Conservation (phyloP, 176 grass and related monocot genomes). For the Zizania latifolia region DNA sequence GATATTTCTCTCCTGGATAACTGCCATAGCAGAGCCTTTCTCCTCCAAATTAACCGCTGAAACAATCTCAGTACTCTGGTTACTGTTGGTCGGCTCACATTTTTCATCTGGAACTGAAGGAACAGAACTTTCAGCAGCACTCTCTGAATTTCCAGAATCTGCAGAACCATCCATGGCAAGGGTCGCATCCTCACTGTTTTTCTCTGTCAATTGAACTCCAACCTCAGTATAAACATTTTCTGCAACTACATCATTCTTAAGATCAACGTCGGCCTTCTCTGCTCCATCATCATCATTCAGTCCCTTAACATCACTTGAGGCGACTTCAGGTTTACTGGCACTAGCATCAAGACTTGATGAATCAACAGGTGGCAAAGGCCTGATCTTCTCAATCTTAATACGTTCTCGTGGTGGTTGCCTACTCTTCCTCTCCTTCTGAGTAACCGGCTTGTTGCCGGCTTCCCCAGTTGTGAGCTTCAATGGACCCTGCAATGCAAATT, state of each 20-base stretch:
- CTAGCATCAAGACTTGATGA: conserved; percentile 37
- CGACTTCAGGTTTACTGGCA: conserved; percentile 36
- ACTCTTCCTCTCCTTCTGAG: conserved; percentile 52
- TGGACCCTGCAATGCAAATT: conserved; percentile 38
- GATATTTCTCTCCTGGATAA: conserved; percentile 55
- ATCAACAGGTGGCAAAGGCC: conserved; percentile 25
- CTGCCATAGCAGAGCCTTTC: conserved; percentile 28
- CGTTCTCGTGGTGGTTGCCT: conserved; percentile 37
- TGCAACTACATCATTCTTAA: conserved; percentile 33
- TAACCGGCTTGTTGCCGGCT: conserved; percentile 23
- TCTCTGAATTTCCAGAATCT: conserved; percentile 20
- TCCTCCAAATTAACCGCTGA: conserved; percentile 38
- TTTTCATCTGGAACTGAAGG: conserved; percentile 34
- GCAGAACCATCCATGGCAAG: conserved; percentile 30
- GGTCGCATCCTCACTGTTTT: conserved; percentile 32
- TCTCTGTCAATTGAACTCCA: conserved; percentile 33
- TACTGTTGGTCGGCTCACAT: conserved; percentile 24
- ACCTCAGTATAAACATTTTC: conserved; percentile 24
- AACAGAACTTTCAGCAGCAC: conserved; percentile 25
- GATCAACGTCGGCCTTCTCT: conserved; percentile 12
- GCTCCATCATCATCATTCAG: conserved; percentile 18
- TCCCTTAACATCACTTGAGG: conserved; percentile 35
- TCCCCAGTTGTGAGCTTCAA: conserved; percentile 49
- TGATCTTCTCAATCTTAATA: conserved; percentile 55
- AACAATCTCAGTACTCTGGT: conserved; percentile 38